These are phyloP conservation scores for Cercis canadensis DNA, from an alignment of 306 rosid genomes.

Conservation along the genomic window DNA sequence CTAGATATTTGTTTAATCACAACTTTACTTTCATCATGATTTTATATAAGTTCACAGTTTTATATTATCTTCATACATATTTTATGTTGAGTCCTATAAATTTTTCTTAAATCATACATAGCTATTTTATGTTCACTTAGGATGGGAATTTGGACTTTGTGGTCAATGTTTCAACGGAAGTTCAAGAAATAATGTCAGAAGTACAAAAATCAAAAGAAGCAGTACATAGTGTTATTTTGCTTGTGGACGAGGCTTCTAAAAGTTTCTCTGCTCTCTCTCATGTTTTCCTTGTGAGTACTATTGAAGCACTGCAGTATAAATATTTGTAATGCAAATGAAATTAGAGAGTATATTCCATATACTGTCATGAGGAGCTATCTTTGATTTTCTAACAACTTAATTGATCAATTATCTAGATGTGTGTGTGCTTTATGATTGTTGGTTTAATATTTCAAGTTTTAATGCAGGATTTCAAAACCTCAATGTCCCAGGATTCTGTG, in stretches of 20 bases:
- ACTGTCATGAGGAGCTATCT: slow-evolving; percentile 23
- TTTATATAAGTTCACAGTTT: slow-evolving; percentile 21
- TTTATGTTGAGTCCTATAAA: background rate
- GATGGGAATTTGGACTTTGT: slow-evolving; percentile 59
- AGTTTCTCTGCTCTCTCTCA: slow-evolving; percentile 59
- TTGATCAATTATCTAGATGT: slow-evolving; percentile 2
- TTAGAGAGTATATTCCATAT: slow-evolving; percentile 11
- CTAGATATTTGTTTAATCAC: slow-evolving; percentile 16
- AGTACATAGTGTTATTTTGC: slow-evolving; percentile 51
- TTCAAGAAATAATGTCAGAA: slow-evolving; percentile 64
- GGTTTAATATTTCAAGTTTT: slow-evolving; percentile 30
- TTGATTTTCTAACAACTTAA: slow-evolving; percentile 4
- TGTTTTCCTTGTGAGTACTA: slow-evolving; percentile 66
- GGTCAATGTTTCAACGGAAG: slow-evolving; percentile 52
- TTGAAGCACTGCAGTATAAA: slow-evolving; percentile 19
- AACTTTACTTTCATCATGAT: slow-evolving; percentile 1
- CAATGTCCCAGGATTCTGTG: slow-evolving; percentile 44
- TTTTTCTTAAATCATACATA: too few relatives aligned
- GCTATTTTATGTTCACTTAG: slow-evolving; percentile 42
- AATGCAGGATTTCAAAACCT: slow-evolving; percentile 69
- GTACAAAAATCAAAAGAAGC: slow-evolving; percentile 63
- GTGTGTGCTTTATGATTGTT: slow-evolving; percentile 1
- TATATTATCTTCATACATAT: slow-evolving; percentile 8
- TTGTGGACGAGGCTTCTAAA: slow-evolving; percentile 64
- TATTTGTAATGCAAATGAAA: slow-evolving; percentile 13